phyloP scores from a whole-genome alignment of 306 rosid species.

The Rosa chinensis region DNA sequence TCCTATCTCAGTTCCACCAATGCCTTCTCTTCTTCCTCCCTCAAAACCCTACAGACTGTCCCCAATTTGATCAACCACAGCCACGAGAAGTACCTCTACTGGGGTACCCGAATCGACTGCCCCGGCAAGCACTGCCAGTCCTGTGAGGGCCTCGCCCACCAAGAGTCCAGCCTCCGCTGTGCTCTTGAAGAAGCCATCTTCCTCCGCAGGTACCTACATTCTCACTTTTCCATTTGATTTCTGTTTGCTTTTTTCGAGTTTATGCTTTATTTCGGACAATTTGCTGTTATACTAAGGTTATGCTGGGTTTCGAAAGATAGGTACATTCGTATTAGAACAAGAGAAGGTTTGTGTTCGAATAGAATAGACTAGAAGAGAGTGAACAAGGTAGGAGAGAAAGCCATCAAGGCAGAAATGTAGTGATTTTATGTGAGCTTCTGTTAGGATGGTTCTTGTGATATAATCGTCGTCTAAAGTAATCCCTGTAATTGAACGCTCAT shows the following conservation, averaged over 20 bases:
- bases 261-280: neutral
- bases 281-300: too few relatives aligned
- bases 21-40: conserved; percentile 23
- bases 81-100: conserved; percentile 62
- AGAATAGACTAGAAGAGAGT: neutral
- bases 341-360: too few relatives aligned
- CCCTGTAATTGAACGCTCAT: neutral
- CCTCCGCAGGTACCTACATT: conserved; percentile 46
- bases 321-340: neutral
- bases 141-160: conserved; percentile 93
- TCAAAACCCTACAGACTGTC: conserved; percentile 16
- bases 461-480: neutral
- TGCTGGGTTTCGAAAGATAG: neutral
- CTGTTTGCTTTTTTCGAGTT: too few relatives aligned
- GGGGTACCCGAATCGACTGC: conserved; percentile 89
- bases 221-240: neutral
- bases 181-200: conserved; percentile 90
- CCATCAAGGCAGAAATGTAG: too few relatives aligned
- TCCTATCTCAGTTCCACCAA: conserved; percentile 49
- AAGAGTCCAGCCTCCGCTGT: conserved; percentile 95
- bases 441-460: neutral
- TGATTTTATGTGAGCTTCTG: too few relatives aligned
- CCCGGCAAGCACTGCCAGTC: conserved; percentile 89
- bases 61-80: conserved; percentile 17
- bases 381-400: neutral